Evolutionary conservation across 345 rosid species (phyloP), one percentile per base, ranked within the genome.

Genomic region (Ceriops zippeliana): DNA sequence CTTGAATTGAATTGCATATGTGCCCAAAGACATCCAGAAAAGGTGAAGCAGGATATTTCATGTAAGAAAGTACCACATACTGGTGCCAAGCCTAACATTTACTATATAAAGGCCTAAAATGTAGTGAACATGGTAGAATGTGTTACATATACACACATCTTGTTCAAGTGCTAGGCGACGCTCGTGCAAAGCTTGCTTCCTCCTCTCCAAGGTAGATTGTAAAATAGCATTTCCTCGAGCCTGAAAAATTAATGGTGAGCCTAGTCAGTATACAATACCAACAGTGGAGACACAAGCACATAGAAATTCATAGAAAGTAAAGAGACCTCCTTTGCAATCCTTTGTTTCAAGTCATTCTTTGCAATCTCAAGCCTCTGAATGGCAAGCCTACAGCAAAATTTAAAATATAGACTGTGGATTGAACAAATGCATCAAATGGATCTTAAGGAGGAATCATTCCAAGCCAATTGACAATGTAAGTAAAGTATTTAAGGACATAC

Each of bases 151-250:
- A 68, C 58, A 59, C 90, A 95, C 97, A 87, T 95, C 97, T 90
- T 91, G 99, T 76, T 91, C 97, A 75, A 95, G 99, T 53, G 96
- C 97, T 83, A 95, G 75, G 68, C 99, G 97, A 65, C 96, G 88
- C 77, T 95, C 99, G 73, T 95, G 97, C 82, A 95, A 80, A 57
- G 99, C 99, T 84, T 95, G 99, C 81, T 95, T 95, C 84, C 97
- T 91, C 82, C 96, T 85, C 84, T 95, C 97, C 76, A 95, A 80
- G 84, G 97, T 91, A 71, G 96, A 96, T 74, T 95, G 99, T 62
- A 95, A 83, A 80, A 95, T 89, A 52, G 99, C 97, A 79, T 95
- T 91, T 70, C 99, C 99, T 81, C 96, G 85, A 54, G 97, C 96
- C 97, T 95, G 74, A 73, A 77, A 78, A 60, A 60, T 46, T 34